phyloP scores from a whole-genome alignment of 2,329 filamentous ascomycete species.

The Berkeleyomyces basicola region DNA sequence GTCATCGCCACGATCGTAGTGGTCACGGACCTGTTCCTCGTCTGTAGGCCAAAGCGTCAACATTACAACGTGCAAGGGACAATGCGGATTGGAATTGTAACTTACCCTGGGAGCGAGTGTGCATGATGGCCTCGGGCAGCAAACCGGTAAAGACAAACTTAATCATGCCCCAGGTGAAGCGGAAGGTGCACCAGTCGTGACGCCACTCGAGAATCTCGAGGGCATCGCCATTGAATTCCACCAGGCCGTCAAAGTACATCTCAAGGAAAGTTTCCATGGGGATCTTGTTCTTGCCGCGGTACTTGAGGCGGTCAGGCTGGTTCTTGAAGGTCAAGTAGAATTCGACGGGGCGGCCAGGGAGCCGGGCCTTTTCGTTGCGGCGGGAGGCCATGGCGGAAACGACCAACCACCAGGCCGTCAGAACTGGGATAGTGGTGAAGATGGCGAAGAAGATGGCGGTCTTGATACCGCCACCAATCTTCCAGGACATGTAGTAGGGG shows the following conservation, averaged over 20 bases:
- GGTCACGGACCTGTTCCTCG: conserved; percentile 92
- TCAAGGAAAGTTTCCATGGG: conserved; percentile 90
- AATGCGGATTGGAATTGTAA: background rate
- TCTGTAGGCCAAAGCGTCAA: conserved; percentile 22
- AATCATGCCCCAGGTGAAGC: conserved; percentile 72
- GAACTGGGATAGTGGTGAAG: conserved; percentile 63
- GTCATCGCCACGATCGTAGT: conserved; percentile 96
- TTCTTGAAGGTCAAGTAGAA: conserved; percentile 77
- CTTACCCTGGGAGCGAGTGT: conserved; percentile 64
- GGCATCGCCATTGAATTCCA: conserved; percentile 87
- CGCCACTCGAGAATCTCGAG: conserved; percentile 84
- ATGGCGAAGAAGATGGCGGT: conserved; percentile 80
- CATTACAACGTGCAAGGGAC: background rate
- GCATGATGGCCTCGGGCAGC: conserved; percentile 80
- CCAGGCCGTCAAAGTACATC: conserved; percentile 91
- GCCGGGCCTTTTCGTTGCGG: conserved; percentile 80
- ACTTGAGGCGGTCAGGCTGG: conserved; percentile 43
- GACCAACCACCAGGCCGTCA: conserved; percentile 60
- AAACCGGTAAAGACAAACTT: conserved; percentile 78
- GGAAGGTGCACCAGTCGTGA: conserved; percentile 93
- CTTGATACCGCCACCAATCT: conserved; percentile 69
- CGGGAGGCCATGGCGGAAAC: conserved; percentile 69
- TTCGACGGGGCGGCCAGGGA: conserved; percentile 75
- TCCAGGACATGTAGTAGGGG: conserved; percentile 68
- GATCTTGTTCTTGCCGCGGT: conserved; percentile 63